Evolutionary conservation across 2,329 filamentous ascomycete species (phyloP).

Genomic region (Aspergillus sp.): DNA sequence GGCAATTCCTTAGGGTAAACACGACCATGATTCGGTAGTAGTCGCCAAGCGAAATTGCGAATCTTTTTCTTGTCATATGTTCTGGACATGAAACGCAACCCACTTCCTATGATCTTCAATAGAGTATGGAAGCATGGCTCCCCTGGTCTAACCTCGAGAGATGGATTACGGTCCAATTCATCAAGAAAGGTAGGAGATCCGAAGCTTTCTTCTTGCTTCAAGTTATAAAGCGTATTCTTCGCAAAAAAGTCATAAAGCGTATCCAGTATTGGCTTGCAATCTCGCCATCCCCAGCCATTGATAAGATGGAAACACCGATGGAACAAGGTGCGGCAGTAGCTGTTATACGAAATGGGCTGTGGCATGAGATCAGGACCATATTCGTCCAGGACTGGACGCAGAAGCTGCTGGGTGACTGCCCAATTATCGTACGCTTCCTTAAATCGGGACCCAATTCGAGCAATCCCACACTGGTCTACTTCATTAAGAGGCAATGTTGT

Average conservation of each 20-base stretch:
- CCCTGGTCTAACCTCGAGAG: conserved; percentile 36
- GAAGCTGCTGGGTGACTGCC: conserved; percentile 39
- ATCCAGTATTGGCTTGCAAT: conserved; percentile 47
- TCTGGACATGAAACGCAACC: conserved; percentile 40
- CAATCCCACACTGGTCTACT: conserved; percentile 44
- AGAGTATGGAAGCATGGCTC: conserved; percentile 53
- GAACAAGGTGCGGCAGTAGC: conserved; percentile 46
- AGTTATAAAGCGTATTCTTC: conserved; percentile 42
- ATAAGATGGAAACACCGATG: conserved; percentile 48
- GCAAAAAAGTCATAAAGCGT: conserved; percentile 54
- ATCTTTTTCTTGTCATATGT: conserved; percentile 47
- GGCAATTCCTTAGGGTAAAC: conserved; percentile 51
- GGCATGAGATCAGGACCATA: conserved; percentile 37
- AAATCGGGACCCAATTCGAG: conserved; percentile 35
- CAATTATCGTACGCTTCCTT: conserved; percentile 41
- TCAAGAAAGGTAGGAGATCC: conserved; percentile 50
- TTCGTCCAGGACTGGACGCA: conserved; percentile 41
- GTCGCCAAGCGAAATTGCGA: conserved; percentile 48
- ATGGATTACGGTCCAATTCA: conserved; percentile 37
- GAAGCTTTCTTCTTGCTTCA: conserved; percentile 44
- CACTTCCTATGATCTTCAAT: conserved; percentile 48
- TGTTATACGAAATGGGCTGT: conserved; percentile 43
- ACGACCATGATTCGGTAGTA: conserved; percentile 54
- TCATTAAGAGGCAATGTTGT: conserved; percentile 47
- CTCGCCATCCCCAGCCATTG: conserved; percentile 49